Conservation (phyloP, 2,329 filamentous ascomycete genomes). For the Colletotrichum musicola region DNA sequence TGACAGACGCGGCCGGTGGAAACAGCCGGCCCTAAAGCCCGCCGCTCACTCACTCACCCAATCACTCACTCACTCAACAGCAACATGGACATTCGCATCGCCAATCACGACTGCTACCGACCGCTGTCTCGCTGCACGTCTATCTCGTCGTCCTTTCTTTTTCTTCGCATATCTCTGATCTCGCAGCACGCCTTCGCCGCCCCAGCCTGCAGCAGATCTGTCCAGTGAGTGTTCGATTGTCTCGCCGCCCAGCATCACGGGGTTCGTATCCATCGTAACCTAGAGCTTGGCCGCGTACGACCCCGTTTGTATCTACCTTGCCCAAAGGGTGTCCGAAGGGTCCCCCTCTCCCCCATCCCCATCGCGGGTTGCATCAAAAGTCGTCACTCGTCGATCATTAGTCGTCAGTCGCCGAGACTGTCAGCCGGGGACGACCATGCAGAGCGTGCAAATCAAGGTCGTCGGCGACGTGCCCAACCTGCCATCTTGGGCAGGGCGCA, state of each 20-base stretch:
- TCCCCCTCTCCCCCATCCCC: no score
- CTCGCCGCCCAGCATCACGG: slow-evolving; percentile 22
- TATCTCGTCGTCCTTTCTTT: slow-evolving; percentile 20
- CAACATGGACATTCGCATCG: not conserved
- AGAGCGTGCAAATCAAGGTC: not conserved
- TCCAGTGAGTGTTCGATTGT: not conserved
- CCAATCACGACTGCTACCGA: slow-evolving; percentile 12
- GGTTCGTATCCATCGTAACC: slow-evolving; percentile 11
- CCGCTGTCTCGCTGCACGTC: slow-evolving; percentile 1
- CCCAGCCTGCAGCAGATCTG: slow-evolving; percentile 4
- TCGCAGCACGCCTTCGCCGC: slow-evolving; percentile 9
- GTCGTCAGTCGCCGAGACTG: slow-evolving; percentile 4
- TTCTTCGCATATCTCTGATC: slow-evolving; percentile 18
- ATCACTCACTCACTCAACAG: no score
- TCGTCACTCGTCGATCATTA: slow-evolving; percentile 25
- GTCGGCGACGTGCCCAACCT: not conserved
- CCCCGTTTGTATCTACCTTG: not conserved
- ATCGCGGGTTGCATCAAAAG: slow-evolving; percentile 2
- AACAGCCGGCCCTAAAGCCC: slow-evolving; percentile 14
- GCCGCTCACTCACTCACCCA: not conserved
- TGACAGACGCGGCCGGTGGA: not conserved
- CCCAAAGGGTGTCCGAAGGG: no score
- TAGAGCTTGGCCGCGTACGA: no score
- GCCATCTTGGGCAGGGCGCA: slow-evolving; percentile 20
- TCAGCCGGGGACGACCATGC: slow-evolving; percentile 14